Base-by-base conservation (phyloP, 768 basidiomycete species). In the Tephrocybe rancida region DNA sequence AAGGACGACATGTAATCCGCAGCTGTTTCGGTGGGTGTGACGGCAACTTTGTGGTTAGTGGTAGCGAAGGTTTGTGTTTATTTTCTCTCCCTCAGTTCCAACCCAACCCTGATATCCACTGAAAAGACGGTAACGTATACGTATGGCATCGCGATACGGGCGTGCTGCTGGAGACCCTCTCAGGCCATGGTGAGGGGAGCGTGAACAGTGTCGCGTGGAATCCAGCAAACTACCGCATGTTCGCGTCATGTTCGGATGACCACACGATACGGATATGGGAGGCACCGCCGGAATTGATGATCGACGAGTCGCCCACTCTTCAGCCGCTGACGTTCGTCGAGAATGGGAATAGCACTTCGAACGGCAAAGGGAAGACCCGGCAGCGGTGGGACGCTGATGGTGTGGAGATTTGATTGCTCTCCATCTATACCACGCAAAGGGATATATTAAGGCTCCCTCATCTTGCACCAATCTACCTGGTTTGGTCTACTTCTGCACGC, bases 161-260 rank as follows among this genome's bases (percentile, higher is more conserved):
- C 2, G 74, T 79, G 2, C 78, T 95, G 39, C 77, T 98, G n/a
- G 93, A 97, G 68, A 80, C 86, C n/a, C 80, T 99, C 2, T 68
- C 82, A 3, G 97, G 97, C 0, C 96, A 98, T 62, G 86, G 85
- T n/a, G 74, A 75, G 52, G 95, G 94, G 35, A 90, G 88, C 57
- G 95, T 99, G 56, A 99, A 98, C 68, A 87, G 90, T 13, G 95
- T 98, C 14, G 89, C 95, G 30, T 99, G 97, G 97, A 95, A 97
- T 69, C 94, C 93, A 18, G 78, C 78, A 45, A 89, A 93, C 65
- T 82, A 86, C 60, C 84, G 87, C 52, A 90, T 98, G 87, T 98
- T 98, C 73, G 97, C 97, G 27, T 94, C 92, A 38, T 97, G 94
- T 69, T 93, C 93, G 39, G 96, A 99, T 67, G 96, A 99, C 72